These are phyloP conservation scores for Chimonanthus praecox DNA, from an alignment of 164 flowering plant genomes.

Conservation along the genomic window DNA sequence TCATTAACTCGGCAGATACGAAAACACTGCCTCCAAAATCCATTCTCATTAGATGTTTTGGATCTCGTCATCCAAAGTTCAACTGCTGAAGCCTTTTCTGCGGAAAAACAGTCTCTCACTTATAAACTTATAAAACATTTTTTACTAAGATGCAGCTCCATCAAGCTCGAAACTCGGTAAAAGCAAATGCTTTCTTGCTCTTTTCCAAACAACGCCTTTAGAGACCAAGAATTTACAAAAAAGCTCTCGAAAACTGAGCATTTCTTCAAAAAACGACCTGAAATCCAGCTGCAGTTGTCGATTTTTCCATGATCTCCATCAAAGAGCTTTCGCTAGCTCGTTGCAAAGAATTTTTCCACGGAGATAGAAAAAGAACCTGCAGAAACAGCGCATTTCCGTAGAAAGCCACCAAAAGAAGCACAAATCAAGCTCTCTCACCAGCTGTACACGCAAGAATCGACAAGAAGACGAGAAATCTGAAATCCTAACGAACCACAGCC, in stretches of 20 bases:
- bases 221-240: not conserved
- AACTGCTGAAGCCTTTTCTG: too few species aligned
- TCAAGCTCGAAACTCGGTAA: not conserved
- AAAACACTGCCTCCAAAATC: not conserved
- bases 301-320: constrained; percentile 14
- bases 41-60: not conserved
- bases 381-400: not conserved
- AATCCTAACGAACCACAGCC: not conserved
- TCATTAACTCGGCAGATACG: too few species aligned
- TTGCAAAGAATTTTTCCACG: not conserved
- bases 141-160: not conserved
- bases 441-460: not conserved
- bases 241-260: not conserved
- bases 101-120: too few species aligned
- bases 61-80: not conserved
- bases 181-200: not conserved
- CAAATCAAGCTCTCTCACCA: not conserved
- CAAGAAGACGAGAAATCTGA: not conserved
- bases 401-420: not conserved
- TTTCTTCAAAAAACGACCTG: not conserved
- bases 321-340: constrained; percentile 15
- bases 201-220: not conserved
- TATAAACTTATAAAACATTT: not conserved
- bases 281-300: constrained; percentile 1
- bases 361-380: not conserved